These are phyloP conservation scores for Crithidia thermophila DNA, from an alignment of 208 protist species.

Conservation along the genomic window DNA sequence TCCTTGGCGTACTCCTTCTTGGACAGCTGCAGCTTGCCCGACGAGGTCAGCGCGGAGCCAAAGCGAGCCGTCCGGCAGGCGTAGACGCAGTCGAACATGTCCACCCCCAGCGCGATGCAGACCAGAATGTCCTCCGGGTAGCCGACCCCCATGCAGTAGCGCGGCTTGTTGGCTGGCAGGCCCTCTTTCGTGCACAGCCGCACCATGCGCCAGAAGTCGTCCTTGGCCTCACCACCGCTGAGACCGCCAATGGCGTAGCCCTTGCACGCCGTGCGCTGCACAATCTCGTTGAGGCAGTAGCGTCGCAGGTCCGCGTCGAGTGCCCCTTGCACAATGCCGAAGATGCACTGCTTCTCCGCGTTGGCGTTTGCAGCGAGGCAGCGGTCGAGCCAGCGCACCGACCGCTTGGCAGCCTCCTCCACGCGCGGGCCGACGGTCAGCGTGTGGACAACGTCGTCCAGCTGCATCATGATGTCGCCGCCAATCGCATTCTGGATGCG, in stretches of 20 bases:
- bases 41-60: conserved; percentile 92
- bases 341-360: conserved; percentile 96
- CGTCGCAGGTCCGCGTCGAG: conserved; percentile 90
- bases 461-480: conserved; percentile 99
- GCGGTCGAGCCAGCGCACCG: conserved; percentile 98
- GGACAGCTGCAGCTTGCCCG: conserved; percentile 83
- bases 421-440: conserved; percentile 91
- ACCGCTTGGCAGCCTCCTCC: conserved; percentile 96
- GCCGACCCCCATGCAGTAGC: conserved; percentile 99
- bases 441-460: conserved; percentile 98
- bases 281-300: conserved; percentile 93
- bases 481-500: conserved; percentile 99
- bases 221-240: conserved; percentile 98
- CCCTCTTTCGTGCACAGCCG: conserved; percentile 87
- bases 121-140: conserved; percentile 99
- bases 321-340: conserved; percentile 98
- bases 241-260: conserved; percentile 99
- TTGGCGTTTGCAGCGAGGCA: conserved; percentile 96
- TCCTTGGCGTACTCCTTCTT: conserved; percentile 75
- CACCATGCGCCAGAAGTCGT: conserved; percentile 96
- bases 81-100: conserved; percentile 99
- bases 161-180: conserved; percentile 93
- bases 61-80: conserved; percentile 98
- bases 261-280: conserved; percentile 90
- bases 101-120: conserved; percentile 98